Evolutionary conservation across 75 land plant genomes (phyloP), one percentile per base, ranked within the genome.

Genomic region (Cupressus sempervirens): DNA sequence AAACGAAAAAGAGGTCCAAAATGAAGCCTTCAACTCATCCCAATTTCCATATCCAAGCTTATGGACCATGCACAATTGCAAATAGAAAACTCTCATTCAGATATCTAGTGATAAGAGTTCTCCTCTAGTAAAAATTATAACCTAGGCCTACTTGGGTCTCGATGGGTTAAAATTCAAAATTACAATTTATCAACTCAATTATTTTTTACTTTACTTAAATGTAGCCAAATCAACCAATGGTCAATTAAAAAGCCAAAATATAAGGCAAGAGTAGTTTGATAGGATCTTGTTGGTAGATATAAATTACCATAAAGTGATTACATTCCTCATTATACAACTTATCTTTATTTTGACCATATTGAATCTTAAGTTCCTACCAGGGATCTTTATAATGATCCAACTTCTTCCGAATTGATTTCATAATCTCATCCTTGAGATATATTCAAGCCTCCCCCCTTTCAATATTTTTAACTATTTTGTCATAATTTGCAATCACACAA

Each of bases 271-370:
- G 18, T 40, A 41, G 48, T 40, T 79, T 45, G 40, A 26, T 26
- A 43, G n/a, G 46, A 11, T 45, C 40, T 41, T 9, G 29, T 40
- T 79, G 14, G 40, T 43, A 26, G 30, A 45, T 20, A 45, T 43
- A 10, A 11, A 12, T 23, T 77, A 96, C 98, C 93, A 98, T 91
- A 87, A 98, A 98, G 48, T 98, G 95, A 81, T 98, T 98, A 85
- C 98, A 98, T 89, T 98, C 99, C 90, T 98, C 99, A 89, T 96
- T 98, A 88, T 98, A 98, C 74, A 98, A 83, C 86, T 98, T 98
- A 68, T 98, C 99, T 88, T 98, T 98, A 86, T 98, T 98, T 86
- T 98, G 99, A 15, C 99, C 99, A 89, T 98, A 98, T 76, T 98
- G 99, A 65, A 98, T 94, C 87, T 94, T 96, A 46, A 98, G 86